Conservation (phyloP, 2,329 filamentous ascomycete species). For the Blastomyces gilchristii region DNA sequence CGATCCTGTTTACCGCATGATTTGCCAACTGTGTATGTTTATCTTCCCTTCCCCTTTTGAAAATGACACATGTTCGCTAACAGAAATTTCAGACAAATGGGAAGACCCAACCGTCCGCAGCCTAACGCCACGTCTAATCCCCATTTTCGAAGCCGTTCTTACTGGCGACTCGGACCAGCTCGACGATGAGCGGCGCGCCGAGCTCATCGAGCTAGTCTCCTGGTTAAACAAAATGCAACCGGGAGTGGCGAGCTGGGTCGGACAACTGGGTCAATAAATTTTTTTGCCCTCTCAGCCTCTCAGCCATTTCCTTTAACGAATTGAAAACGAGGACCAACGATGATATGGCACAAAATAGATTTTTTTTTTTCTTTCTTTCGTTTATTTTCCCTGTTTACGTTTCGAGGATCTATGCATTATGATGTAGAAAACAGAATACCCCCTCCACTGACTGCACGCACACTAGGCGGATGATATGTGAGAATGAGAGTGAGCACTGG, state of each 20-base stretch:
- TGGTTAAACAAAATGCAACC: constrained; percentile 39
- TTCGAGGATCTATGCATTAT: neutral
- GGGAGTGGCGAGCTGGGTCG: constrained; percentile 28
- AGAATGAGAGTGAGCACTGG: neutral
- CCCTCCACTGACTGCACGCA: neutral
- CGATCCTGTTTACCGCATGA: constrained; percentile 81
- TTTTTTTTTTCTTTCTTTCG: neutral
- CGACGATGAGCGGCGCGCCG: constrained; percentile 38
- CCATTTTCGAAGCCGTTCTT: constrained; percentile 40
- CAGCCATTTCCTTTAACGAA: neutral
- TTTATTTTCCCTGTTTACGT: constrained; percentile 2
- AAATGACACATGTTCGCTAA: constrained; percentile 13
- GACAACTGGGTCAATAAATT: constrained; percentile 17
- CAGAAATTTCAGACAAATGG: constrained; percentile 31
- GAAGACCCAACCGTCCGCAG: constrained; percentile 37
- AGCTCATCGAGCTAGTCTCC: constrained; percentile 40
- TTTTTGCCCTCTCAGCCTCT: neutral
- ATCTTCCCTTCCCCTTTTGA: neutral
- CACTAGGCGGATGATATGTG: neutral
- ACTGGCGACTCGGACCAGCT: constrained; percentile 37
- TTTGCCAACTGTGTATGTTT: constrained; percentile 70
- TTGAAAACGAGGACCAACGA: neutral
- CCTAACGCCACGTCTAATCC: constrained; percentile 38
- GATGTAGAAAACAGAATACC: neutral
- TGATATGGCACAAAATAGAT: constrained; percentile 1